Percentiles rank a stretch among this genome's conserved stretches.
phyloP scores from a whole-genome alignment of 1,284 basidiomycete genomes.

The Phlebopus sp. region DNA sequence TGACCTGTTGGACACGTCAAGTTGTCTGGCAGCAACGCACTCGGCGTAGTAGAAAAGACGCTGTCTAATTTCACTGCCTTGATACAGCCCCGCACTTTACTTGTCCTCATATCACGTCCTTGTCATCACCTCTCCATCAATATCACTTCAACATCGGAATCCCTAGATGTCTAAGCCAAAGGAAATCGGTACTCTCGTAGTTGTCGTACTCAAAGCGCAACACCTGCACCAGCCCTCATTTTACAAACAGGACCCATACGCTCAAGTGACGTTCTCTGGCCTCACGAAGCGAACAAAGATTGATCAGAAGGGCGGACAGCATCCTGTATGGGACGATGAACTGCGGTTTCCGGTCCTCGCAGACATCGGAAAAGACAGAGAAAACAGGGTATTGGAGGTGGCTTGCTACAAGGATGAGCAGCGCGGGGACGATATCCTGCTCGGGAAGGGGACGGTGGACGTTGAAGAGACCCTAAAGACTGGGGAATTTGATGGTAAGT shows the following conservation, averaged over 20 bases:
- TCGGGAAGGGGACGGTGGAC: conserved; percentile 63
- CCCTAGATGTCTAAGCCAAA: conserved; percentile 29
- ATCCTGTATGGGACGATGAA: conserved; percentile 77
- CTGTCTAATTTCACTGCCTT: too few relatives aligned
- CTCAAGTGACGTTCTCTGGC: conserved; percentile 46
- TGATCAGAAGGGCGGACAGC: conserved; percentile 72
- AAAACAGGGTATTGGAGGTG: conserved; percentile 55
- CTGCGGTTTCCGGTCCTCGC: conserved; percentile 53
- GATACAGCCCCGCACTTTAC: neutral
- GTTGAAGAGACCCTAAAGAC: conserved; percentile 63
- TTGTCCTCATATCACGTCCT: neutral
- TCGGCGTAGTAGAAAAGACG: neutral
- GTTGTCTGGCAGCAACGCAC: too few relatives aligned
- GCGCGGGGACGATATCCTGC: conserved; percentile 49
- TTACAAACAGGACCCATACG: conserved; percentile 75
- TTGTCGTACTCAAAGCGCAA: conserved; percentile 72
- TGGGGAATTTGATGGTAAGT: conserved; percentile 75
- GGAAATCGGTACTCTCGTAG: conserved; percentile 65
- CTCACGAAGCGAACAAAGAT: conserved; percentile 54
- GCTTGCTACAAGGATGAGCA: conserved; percentile 65
- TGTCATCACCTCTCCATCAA: neutral
- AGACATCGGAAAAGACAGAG: conserved; percentile 37
- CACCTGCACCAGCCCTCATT: conserved; percentile 70
- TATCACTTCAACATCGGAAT: neutral
- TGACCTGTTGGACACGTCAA: too few relatives aligned